Evolutionary conservation across 2,329 filamentous ascomycete genomes (phyloP), one percentile per base, ranked within the genome.

Genomic region (Talaromyces pinophilus): DNA sequence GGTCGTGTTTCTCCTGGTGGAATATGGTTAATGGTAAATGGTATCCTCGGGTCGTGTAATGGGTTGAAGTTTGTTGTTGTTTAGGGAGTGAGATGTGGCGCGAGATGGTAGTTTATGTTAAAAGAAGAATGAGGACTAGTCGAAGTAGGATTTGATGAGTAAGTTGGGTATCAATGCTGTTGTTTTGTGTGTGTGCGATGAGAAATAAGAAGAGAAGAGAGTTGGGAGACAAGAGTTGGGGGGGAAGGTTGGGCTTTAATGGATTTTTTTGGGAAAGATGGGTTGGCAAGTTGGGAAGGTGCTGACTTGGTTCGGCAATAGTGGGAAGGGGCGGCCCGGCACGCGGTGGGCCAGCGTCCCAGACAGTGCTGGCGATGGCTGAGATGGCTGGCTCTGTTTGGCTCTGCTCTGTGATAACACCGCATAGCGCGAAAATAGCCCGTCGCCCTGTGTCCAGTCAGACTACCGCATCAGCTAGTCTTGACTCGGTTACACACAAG

Each of bases 201-300:
- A 35, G 19, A n/a, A 57, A 30, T 22, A 25, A 64, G 59, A 59
- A 22, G 57, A 63, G 66, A 67, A 62, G 42, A 54, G 50, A 57
- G 48, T 46, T 59, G 59, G 42, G 59, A 44, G 59, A 54, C 48
- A 59, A 63, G 25, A 17, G 35, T 38, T 38, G 28, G 22, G 59
- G 65, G 65, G 65, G 42, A 59, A 64, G 11, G 59, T 62, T 63
- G 62, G 67, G 67, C 59, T 67, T 69, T 67, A 67, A 69, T 62
- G 62, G 55, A 46, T 38, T 57, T 57, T 57, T 54, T 57, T 54
- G 44, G 25, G 54, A 40, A 22, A 59, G 35, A 40, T 40, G 30
- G 33, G n/a, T 30, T 11, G 30, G 54, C 30, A 40, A 59, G n/a
- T 59, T 42, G 38, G 57, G 40, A 60, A 60, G 33, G 54, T 6